Percentiles rank a stretch among this genome's conserved stretches.
Evolutionary conservation across 2,329 filamentous ascomycete genomes (phyloP).

Genomic region (Aspergillus tanneri): DNA sequence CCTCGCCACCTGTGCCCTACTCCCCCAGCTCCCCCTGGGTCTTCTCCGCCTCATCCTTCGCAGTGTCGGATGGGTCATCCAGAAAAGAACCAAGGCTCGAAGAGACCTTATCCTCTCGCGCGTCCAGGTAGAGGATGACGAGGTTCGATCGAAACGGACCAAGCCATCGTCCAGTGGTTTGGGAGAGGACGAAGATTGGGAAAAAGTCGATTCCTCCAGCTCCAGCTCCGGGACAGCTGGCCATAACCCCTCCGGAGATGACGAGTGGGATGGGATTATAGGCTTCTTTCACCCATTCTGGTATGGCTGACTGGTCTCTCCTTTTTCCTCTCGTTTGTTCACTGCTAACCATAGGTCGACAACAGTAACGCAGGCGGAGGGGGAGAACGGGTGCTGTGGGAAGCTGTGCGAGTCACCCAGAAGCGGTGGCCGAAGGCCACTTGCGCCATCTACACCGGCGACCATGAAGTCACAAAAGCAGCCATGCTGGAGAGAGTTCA

Average conservation of each 20-base stretch:
- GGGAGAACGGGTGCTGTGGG: constrained; percentile 94
- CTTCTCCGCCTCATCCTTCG: constrained; percentile 39
- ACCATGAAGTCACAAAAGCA: constrained; percentile 81
- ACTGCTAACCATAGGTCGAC: not conserved
- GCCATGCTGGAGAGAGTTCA: constrained; percentile 75
- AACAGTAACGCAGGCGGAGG: constrained; percentile 88
- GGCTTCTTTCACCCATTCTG: constrained; percentile 99
- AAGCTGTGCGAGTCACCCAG: constrained; percentile 88
- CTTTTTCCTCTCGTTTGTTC: constrained; percentile 4
- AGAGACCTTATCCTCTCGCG: constrained; percentile 54
- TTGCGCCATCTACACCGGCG: constrained; percentile 92
- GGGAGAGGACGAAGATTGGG: constrained; percentile 65
- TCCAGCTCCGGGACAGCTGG: constrained; percentile 46
- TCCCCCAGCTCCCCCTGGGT: constrained; percentile 36
- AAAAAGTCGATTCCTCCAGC: constrained; percentile 61
- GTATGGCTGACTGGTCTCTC: constrained; percentile 48
- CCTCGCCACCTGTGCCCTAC: constrained; percentile 33
- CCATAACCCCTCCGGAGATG: constrained; percentile 43
- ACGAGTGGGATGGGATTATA: constrained; percentile 78
- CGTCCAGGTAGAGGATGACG: constrained; percentile 48
- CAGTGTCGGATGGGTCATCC: constrained; percentile 60
- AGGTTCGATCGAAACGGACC: constrained; percentile 26
- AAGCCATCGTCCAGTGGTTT: constrained; percentile 25
- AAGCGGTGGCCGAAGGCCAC: constrained; percentile 82
- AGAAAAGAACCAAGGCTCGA: constrained; percentile 63